Evolutionary conservation across 208 protist genomes (phyloP), one percentile per base, ranked within the genome.

Genomic region (Lotmaria passim): DNA sequence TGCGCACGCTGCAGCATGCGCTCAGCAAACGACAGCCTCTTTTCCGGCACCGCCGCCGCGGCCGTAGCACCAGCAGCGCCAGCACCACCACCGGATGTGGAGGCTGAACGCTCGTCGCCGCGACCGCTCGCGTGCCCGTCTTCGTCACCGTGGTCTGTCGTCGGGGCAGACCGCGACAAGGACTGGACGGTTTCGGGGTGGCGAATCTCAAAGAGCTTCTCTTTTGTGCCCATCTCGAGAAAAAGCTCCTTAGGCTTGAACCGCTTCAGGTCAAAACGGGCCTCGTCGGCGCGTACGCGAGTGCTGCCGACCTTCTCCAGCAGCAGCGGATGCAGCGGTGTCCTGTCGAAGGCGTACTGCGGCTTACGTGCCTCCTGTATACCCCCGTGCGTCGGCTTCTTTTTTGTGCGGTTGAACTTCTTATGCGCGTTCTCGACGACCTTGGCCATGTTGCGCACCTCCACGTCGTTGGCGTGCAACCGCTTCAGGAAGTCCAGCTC

Each of bases 361-460:
- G 81, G 77, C 79, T 89, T 81, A 30, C 87, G 82, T 0, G 93
- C 90, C 48, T 90, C 82, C 51, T 94, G 87, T 59, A 97, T 96
- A 0, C 76, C 88, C 33, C 96, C 87, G 67, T 92, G 86, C n/a
- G 89, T 95, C 10, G 93, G 81, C 79, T 94, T 95, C 81, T 94
- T 93, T 59, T 86, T 88, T 23, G 93, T 97, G 31, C 91, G 86
- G 68, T 80, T 85, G 80, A 87, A 97, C 76, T 96, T 95, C 46
- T 92, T 89, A 80, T 96, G 91, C 23, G 93, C 89, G 66, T 95
- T 94, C 14, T 87, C 81, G 7, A 93, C 91, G 15, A 94, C 89
- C 31, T 90, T 92, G 36, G 75, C 73, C 78, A 96, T 86, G 69
- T 87, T 87, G 36, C 79, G 80, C 55, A 97, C 26, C 63, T 97